Evolutionary conservation across 116 monocot species (phyloP), one percentile per base, ranked within the genome.

Genomic region (Iris pallida): DNA sequence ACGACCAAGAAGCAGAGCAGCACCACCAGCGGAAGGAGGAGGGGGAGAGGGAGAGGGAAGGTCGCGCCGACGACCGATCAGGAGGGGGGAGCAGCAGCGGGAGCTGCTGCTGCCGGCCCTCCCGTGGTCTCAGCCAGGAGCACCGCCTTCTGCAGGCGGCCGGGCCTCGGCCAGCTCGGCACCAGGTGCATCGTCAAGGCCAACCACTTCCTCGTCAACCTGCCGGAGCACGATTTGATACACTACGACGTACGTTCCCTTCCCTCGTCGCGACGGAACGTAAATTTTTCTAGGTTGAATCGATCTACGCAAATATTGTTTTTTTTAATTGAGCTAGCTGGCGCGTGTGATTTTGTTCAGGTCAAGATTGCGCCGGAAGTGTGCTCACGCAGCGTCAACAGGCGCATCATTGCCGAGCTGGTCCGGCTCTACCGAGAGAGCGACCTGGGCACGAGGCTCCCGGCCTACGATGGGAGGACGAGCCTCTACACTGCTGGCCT

Each of bases 201-300:
- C 6, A 93, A 93, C 46, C 93, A 93, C 66, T 93, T 93, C 70
- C 86, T 89, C 11, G 75, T 81, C 0, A 71, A 89, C 63, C 65
- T 93, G 57, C 75, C 86, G 12, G 82, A 82, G 63, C 86, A 89
- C 75, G 89, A 86, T 56, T 80, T 93, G 70, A 77, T 73, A 54
- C 93, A 93, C 0, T 93, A 93, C 40, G 87, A 93, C 70, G 93
- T 93, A 70, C 73, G 93, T n/a, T n/a, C n/a, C n/a, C n/a, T n/a
- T n/a, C n/a, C n/a, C n/a, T n/a, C n/a, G n/a, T n/a, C 20, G 15
- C n/a, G 16, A 40, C 47, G 57, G n/a, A 51, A 15, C 9, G 42
- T 7, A 47, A 10, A 42, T n/a, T n/a, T n/a, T n/a, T n/a, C n/a
- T n/a, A n/a, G n/a, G n/a, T n/a, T n/a, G n/a, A n/a, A n/a, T n/a